phyloP scores from a whole-genome alignment of 2,329 filamentous ascomycete genomes.

The Beauveria australis region DNA sequence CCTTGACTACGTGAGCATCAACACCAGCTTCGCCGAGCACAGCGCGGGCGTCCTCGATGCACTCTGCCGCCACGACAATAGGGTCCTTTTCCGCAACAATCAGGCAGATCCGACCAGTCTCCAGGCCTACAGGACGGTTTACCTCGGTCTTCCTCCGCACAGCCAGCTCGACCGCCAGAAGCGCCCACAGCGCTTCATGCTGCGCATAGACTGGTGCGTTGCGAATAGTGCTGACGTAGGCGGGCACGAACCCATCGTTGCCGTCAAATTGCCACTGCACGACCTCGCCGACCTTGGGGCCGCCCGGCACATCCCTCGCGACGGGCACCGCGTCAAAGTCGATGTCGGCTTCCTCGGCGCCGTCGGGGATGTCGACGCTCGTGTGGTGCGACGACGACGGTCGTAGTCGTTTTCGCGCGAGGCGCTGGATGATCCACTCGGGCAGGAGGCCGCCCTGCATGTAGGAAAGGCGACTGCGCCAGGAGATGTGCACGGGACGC shows the following conservation, averaged over 20 bases:
- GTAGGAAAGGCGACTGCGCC: constrained; percentile 56
- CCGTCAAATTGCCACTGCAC: constrained; percentile 61
- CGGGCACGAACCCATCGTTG: constrained; percentile 59
- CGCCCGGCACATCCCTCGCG: constrained; percentile 39
- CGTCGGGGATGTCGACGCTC: constrained; percentile 30
- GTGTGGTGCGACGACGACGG: constrained; percentile 29
- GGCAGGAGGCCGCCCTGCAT: constrained; percentile 47
- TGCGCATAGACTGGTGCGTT: constrained; percentile 61
- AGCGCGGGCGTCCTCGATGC: constrained; percentile 49
- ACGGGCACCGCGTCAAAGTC: constrained; percentile 43
- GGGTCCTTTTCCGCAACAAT: constrained; percentile 59
- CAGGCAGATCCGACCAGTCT: constrained; percentile 48
- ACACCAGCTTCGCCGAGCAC: constrained; percentile 51
- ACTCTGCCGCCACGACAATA: constrained; percentile 58
- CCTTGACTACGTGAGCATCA: constrained; percentile 47
- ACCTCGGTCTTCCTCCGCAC: constrained; percentile 12
- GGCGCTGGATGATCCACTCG: constrained; percentile 42
- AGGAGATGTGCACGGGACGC: constrained; percentile 51
- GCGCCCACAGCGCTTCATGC: constrained; percentile 47
- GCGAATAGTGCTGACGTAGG: constrained; percentile 64
- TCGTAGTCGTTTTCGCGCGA: constrained; percentile 44
- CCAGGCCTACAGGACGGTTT: constrained; percentile 27
- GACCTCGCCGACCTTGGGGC: constrained; percentile 49
- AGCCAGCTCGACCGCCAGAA: constrained; percentile 42
- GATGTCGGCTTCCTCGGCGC: constrained; percentile 27